A percentile compares a stretch with the other conserved stretches of the same genome.
phyloP scores from a whole-genome alignment of 192 early-diverging fungal species.

The Linderina pennispora region DNA sequence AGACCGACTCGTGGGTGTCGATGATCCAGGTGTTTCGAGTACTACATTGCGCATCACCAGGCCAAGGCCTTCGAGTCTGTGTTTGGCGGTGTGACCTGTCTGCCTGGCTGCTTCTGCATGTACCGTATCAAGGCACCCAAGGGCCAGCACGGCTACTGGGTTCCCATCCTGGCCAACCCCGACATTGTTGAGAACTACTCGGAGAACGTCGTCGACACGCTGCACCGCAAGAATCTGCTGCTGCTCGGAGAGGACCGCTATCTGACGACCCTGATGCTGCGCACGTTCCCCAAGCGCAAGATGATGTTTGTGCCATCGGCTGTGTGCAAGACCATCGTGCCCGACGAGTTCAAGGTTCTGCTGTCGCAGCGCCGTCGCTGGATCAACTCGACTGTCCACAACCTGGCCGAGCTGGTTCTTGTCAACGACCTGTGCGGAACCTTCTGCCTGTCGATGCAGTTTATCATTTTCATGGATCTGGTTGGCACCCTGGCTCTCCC shows the following conservation, averaged over 20 bases:
- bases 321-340: slow-evolving; percentile 88
- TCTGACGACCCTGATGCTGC: slow-evolving; percentile 90
- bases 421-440: slow-evolving; percentile 83
- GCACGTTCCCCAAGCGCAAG: slow-evolving; percentile 89
- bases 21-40: slow-evolving; percentile 87
- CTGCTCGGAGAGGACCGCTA: slow-evolving; percentile 95
- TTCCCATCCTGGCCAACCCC: slow-evolving; percentile 78
- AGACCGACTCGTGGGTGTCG: slow-evolving; percentile 68
- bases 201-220: slow-evolving; percentile 77
- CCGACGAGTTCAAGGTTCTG: slow-evolving; percentile 76
- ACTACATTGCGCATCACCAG: slow-evolving; percentile 80
- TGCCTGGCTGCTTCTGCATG: slow-evolving; percentile 85
- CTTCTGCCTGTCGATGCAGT: slow-evolving; percentile 92
- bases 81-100: slow-evolving; percentile 79
- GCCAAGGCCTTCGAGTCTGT: slow-evolving; percentile 80
- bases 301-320: slow-evolving; percentile 93
- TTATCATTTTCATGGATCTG: slow-evolving; percentile 92
- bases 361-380: slow-evolving; percentile 85
- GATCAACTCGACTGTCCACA: slow-evolving; percentile 96
- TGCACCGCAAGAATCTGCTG: slow-evolving; percentile 92
- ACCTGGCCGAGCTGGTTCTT: slow-evolving; percentile 75
- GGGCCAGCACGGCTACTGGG: slow-evolving; percentile 67
- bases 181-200: slow-evolving; percentile 83
- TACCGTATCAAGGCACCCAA: slow-evolving; percentile 82
- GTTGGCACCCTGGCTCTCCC: slow-evolving; percentile 89